Percentiles rank a stretch among this genome's conserved stretches.
Evolutionary conservation across 1,139 yeast genomes (phyloP).

Genomic region (Yamadazyma sp.): DNA sequence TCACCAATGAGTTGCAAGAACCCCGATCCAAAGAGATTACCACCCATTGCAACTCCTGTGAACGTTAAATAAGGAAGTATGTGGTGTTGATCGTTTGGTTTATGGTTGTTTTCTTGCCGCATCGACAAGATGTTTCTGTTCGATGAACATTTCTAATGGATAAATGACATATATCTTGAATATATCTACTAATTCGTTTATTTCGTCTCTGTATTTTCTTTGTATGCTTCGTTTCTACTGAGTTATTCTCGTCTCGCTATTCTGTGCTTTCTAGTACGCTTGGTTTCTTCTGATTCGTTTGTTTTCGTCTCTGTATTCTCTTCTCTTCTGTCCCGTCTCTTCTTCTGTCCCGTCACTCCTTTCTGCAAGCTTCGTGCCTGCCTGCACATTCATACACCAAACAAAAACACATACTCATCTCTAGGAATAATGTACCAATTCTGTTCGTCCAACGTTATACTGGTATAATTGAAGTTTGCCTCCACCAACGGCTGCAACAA

Average conservation of each 20-base stretch:
- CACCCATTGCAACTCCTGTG: not conserved
- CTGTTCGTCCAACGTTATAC: conserved; percentile 6
- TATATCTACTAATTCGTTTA: not conserved
- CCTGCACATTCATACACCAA: conserved; percentile 4
- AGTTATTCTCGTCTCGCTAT: no score
- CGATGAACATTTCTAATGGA: conserved; percentile 1
- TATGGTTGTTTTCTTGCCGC: not conserved
- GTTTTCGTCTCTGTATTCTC: not conserved
- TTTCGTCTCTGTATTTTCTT: no score
- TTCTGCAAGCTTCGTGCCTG: no score
- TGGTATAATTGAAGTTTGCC: conserved; percentile 11
- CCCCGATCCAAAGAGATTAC: no score
- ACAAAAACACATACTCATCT: conserved; percentile 12
- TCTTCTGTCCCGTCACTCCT: no score
- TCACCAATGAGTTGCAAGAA: no score
- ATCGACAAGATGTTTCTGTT: not conserved
- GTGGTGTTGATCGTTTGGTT: no score
- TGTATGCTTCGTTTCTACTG: not conserved
- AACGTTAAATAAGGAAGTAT: not conserved
- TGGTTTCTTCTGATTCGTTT: no score
- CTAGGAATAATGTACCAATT: conserved; percentile 10
- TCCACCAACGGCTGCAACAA: conserved; percentile 2
- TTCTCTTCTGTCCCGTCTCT: not conserved
- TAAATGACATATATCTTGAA: conserved; percentile 1
- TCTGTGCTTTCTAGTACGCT: no score